phyloP scores from a whole-genome alignment of 1,139 yeast species.

The Yamadazyma conglobata region DNA sequence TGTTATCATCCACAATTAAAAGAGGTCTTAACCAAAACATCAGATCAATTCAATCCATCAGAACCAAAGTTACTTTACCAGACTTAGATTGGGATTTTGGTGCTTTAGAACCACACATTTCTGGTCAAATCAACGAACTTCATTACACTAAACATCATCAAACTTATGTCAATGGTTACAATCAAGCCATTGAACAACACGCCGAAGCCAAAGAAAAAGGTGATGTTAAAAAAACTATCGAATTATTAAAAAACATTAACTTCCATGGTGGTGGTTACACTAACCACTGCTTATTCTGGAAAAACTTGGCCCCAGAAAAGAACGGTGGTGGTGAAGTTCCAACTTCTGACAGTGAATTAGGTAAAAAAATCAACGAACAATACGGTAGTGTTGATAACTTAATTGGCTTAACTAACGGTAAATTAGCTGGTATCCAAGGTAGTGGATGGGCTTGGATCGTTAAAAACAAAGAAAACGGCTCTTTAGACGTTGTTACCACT shows the following conservation, averaged over 20 bases:
- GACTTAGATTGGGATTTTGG: slow-evolving; percentile 40
- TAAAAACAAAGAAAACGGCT: slow-evolving; percentile 39
- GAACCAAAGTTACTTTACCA: slow-evolving; percentile 30
- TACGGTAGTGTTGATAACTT: slow-evolving; percentile 42
- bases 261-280: slow-evolving; percentile 47
- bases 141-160: slow-evolving; percentile 45
- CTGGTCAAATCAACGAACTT: slow-evolving; percentile 39
- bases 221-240: slow-evolving; percentile 35
- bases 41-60: slow-evolving; percentile 12
- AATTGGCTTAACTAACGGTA: slow-evolving; percentile 34
- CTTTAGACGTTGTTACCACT: slow-evolving; percentile 42
- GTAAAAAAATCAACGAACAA: slow-evolving; percentile 32
- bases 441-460: slow-evolving; percentile 51
- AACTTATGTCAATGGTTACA: slow-evolving; percentile 41
- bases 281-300: slow-evolving; percentile 45
- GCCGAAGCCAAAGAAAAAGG: slow-evolving; percentile 34
- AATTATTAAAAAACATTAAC: slow-evolving; percentile 37
- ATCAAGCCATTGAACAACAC: slow-evolving; percentile 36
- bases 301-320: slow-evolving; percentile 38
- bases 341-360: slow-evolving; percentile 27
- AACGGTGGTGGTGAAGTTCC: slow-evolving; percentile 44
- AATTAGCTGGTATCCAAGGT: slow-evolving; percentile 46
- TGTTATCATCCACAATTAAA: no score
- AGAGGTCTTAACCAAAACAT: no score
- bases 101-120: slow-evolving; percentile 43